phyloP scores from a whole-genome alignment of 345 rosid species.

The Eucalyptus victrix region DNA sequence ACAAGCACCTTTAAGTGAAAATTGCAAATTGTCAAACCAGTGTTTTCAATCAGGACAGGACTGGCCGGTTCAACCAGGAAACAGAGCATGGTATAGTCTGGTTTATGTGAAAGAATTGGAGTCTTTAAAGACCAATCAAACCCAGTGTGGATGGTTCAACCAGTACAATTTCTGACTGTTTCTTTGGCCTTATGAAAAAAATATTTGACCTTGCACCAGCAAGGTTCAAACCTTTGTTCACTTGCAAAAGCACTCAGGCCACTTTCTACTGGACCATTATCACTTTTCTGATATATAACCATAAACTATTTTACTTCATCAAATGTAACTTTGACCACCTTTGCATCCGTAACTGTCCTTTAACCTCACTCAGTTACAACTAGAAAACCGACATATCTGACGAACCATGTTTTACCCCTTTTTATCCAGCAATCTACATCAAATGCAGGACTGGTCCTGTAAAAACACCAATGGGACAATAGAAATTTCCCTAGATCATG shows the following conservation, averaged over 20 bases:
- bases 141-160: not conserved
- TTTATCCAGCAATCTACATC: not conserved
- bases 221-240: not conserved
- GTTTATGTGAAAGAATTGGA: not conserved
- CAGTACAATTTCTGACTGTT: not conserved
- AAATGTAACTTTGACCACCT: not conserved
- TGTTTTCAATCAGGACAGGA: not conserved
- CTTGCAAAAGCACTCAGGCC: not conserved
- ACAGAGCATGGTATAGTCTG: not conserved
- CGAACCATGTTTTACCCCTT: not conserved
- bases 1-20: not conserved
- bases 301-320: not conserved
- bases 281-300: not conserved
- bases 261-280: not conserved
- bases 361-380: not conserved
- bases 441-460: not conserved
- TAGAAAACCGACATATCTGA: not conserved
- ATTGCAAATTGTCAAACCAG: not conserved
- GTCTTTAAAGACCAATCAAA: not conserved
- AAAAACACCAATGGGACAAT: not conserved
- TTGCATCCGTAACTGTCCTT: not conserved
- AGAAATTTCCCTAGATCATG: not conserved
- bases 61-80: not conserved
- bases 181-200: not conserved
- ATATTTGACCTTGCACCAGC: not conserved